A percentile compares a stretch with the other conserved stretches of the same genome.
Conservation (phyloP, 306 rosid genomes). For the Trifolium dubium region DNA sequence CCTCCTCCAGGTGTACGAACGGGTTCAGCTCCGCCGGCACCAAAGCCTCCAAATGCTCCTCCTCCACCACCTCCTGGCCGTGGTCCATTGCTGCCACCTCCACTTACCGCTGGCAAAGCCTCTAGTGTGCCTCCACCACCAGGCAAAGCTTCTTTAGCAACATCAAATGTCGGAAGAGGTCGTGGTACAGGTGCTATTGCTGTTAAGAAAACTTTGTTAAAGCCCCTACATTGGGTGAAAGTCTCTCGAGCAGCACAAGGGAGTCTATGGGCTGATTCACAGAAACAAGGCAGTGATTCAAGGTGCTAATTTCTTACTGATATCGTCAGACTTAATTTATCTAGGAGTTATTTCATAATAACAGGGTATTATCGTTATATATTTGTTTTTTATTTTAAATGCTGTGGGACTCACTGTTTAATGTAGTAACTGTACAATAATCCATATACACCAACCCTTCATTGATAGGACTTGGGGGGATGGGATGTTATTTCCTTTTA, state of each 20-base stretch:
- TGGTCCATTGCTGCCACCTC: conserved; percentile 38
- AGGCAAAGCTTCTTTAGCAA: conserved; percentile 49
- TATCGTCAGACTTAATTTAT: conserved; percentile 9
- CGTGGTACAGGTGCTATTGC: conserved; percentile 60
- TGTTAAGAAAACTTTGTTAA: conserved; percentile 74
- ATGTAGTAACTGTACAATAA: conserved; percentile 24
- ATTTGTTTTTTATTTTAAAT: not conserved
- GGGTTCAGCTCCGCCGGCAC: conserved; percentile 49
- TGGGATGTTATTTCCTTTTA: conserved; percentile 32
- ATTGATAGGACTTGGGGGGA: conserved; percentile 22
- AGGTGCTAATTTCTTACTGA: conserved; percentile 56
- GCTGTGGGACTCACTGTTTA: conserved; percentile 14
- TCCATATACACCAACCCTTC: conserved; percentile 1
- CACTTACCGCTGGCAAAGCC: conserved; percentile 38
- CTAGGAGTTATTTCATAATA: conserved; percentile 8
- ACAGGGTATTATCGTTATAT: conserved; percentile 9
- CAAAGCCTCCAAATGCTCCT: conserved; percentile 58
- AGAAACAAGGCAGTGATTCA: conserved; percentile 72
- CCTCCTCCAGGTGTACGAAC: conserved; percentile 49
- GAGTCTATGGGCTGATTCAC: conserved; percentile 96
- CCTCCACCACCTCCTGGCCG: conserved; percentile 49
- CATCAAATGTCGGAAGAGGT: conserved; percentile 67
- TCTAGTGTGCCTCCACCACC: conserved; percentile 49
- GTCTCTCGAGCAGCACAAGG: conserved; percentile 89
- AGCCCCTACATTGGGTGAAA: conserved; percentile 96